Base-by-base conservation (phyloP, 176 grass and related monocot species). In the Pontederia paniculata region DNA sequence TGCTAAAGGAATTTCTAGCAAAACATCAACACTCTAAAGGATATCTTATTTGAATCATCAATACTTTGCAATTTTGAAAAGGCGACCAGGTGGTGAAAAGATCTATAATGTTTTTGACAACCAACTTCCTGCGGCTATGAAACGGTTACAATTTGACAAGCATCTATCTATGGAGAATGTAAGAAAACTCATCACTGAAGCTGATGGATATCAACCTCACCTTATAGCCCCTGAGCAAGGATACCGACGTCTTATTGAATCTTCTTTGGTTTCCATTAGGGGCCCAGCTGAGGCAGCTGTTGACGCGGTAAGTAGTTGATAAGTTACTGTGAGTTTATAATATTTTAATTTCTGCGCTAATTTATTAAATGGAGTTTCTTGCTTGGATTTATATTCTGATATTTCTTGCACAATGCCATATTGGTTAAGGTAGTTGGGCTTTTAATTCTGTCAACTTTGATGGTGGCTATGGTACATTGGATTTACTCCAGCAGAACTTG, bases 191-290 rank as follows among this genome's bases (percentile, higher is more conserved):
- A 53, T 66, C 63, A 52, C 63, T 52, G 63, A 66, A 52, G 63
- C 63, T 52, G 63, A 66, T 53, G 63, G 63, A 25, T 66, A 66
- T 12, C 63, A 66, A 52, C 63, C 63, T 53, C 63, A 66, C 10
- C 42, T 66, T 23, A 66, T 66, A 17, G 63, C 63, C 9, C 63
- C 63, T 42, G 63, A 66, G 49, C 63, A 66, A 66, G 63, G 63
- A 42, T 66, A 66, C 28, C 49, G 63, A 8, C 63, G 63, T 53
- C 49, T 66, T 17, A 66, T 66, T 21, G 63, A 66, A 21, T 42
- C 25, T 53, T 52, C 63, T 18, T 42, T 66, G 28, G 25, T 52
- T 41, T 66, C 21, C 52, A 52, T 66, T 20, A 66, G 63, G 19
- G 49, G 63, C 19, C 63, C 63, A 42, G 49, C 63, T 12, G 63